Conservation (phyloP, 805 yeast genomes). For the Wickerhamomyces chambardii region DNA sequence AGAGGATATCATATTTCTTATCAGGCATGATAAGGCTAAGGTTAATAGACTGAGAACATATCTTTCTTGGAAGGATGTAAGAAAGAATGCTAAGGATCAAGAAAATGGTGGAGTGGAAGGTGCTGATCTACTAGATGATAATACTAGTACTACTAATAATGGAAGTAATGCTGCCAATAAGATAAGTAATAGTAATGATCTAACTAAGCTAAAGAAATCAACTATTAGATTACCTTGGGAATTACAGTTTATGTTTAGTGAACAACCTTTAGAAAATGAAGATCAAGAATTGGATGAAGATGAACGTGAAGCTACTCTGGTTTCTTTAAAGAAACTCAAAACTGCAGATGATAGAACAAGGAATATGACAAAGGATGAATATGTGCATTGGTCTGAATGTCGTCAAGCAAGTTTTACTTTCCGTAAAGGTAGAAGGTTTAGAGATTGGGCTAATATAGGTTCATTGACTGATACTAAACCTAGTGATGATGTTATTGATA, state of each 20-base stretch:
- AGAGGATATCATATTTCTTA: conserved; percentile 88
- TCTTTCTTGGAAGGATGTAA: conserved; percentile 92
- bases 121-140: conserved; percentile 38
- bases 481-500: conserved; percentile 94
- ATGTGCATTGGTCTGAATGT: conserved; percentile 98
- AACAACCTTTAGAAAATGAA: conserved; percentile 72
- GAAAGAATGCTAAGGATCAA: conserved; percentile 69
- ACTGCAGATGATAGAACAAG: conserved; percentile 91
- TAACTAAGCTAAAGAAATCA: conserved; percentile 60
- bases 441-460: conserved; percentile 92
- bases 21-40: conserved; percentile 89
- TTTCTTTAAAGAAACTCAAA: conserved; percentile 81
- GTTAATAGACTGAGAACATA: conserved; percentile 88
- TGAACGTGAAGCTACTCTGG: conserved; percentile 81
- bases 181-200: conserved; percentile 29
- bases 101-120: conserved; percentile 54
- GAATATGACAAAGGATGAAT: conserved; percentile 93
- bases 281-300: conserved; percentile 73
- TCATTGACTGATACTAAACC: conserved; percentile 84
- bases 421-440: conserved; percentile 85
- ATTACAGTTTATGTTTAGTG: conserved; percentile 84
- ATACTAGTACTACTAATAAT: conserved; percentile 27
- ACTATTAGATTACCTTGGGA: conserved; percentile 93
- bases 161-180: conserved; percentile 31
- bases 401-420: conserved; percentile 96